These are phyloP conservation scores for Silene noctiflora DNA, from an alignment of 179 eudicot genomes.

Conservation along the genomic window DNA sequence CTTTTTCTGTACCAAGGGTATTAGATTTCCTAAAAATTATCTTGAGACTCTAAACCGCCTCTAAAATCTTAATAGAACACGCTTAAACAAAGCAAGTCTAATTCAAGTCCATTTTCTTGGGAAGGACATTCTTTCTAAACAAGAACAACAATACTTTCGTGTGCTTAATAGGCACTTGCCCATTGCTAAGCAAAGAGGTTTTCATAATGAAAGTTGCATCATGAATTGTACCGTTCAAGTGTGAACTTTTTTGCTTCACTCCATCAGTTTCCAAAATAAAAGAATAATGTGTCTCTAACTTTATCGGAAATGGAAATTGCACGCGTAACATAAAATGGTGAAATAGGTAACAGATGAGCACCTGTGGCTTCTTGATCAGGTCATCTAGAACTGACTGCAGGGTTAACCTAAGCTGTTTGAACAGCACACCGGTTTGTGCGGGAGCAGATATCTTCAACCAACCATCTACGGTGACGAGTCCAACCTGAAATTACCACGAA, in stretches of 20 bases:
- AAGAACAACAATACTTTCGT: no score
- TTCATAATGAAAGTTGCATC: no score
- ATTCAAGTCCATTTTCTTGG: not conserved
- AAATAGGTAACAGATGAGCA: slow-evolving; percentile 17
- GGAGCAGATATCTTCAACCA: slow-evolving; percentile 92
- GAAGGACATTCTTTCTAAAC: not conserved
- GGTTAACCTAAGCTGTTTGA: slow-evolving; percentile 81
- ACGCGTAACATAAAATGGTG: not conserved
- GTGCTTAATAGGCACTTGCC: no score
- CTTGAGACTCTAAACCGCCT: no score
- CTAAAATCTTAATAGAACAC: not conserved
- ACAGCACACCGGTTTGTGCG: slow-evolving; percentile 95
- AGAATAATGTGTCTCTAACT: not conserved
- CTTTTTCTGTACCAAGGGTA: not conserved
- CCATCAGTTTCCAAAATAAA: not conserved
- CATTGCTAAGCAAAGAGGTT: no score
- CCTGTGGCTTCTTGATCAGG: slow-evolving; percentile 84
- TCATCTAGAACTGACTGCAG: slow-evolving; percentile 78
- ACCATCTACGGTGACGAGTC: slow-evolving; percentile 69
- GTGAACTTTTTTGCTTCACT: not conserved
- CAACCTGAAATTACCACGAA: slow-evolving; percentile 49
- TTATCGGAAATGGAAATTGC: not conserved
- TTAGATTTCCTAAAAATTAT: not conserved
- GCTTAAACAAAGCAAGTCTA: not conserved
- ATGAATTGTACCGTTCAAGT: no score